Conservation (phyloP, 2,329 filamentous ascomycete species). For the Botryotinia convoluta region DNA sequence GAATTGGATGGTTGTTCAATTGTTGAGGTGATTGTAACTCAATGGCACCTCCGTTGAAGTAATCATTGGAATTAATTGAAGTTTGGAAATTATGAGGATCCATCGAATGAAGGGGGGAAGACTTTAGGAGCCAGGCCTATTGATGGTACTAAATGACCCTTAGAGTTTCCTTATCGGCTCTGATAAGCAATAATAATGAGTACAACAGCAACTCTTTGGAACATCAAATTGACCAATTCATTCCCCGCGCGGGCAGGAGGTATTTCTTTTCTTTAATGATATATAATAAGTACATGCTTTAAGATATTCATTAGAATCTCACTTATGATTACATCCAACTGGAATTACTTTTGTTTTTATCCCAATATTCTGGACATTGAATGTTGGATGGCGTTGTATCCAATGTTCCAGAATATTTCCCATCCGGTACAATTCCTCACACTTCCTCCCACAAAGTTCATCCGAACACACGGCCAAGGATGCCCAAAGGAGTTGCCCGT, state of each 20-base stretch:
- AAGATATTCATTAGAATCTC: neutral
- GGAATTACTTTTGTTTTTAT: conserved; percentile 7
- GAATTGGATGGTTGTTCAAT: conserved; percentile 27
- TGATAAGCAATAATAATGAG: conserved; percentile 1
- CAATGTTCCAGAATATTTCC: conserved; percentile 5
- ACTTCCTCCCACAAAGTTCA: neutral
- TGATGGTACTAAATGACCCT: neutral
- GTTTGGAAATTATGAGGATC: conserved; percentile 13
- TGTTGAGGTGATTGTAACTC: conserved; percentile 22
- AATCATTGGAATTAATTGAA: neutral
- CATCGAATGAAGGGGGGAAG: neutral
- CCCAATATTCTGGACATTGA: conserved; percentile 1
- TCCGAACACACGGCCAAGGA: neutral
- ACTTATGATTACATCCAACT: neutral
- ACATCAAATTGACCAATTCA: neutral
- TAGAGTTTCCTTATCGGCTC: neutral
- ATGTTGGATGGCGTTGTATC: conserved; percentile 4
- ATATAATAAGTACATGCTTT: neutral
- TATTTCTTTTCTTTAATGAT: neutral
- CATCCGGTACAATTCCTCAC: neutral
- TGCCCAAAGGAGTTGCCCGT: conserved; percentile 12
- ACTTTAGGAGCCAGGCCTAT: neutral
- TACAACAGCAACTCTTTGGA: neutral
- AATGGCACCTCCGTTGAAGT: neutral
- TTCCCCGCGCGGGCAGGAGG: conserved; percentile 2